phyloP scores from a whole-genome alignment of 768 basidiomycete genomes.

The Sporobolomyces pararoseus region DNA sequence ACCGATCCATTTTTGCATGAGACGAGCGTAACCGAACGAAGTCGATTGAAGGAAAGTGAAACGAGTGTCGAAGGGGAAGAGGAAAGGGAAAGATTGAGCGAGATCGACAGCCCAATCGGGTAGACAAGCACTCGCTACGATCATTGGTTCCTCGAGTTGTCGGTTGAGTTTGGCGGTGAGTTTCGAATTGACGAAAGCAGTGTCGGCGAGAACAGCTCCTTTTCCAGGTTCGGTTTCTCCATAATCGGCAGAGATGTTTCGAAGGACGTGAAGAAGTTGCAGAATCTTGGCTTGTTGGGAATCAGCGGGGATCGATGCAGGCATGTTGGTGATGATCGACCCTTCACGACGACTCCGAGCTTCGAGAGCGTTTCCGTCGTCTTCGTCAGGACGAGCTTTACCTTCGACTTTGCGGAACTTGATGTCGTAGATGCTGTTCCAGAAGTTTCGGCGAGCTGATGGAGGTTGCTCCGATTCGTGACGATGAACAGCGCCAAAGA shows the following conservation, averaged over 20 bases:
- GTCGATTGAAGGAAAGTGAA: constrained; percentile 97
- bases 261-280: constrained; percentile 78
- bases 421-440: constrained; percentile 85
- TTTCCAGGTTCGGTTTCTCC: constrained; percentile 10
- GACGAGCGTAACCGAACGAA: constrained; percentile 91
- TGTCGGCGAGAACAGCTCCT: constrained; percentile 58
- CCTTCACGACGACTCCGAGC: constrained; percentile 42
- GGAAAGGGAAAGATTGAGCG: constrained; percentile 93
- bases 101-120: constrained; percentile 97
- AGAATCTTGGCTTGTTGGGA: constrained; percentile 85
- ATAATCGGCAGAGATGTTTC: constrained; percentile 65
- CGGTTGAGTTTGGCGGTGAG: constrained; percentile 94
- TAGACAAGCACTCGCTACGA: constrained; percentile 93
- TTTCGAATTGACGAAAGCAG: constrained; percentile 95
- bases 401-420: constrained; percentile 90
- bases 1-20: constrained; percentile 91
- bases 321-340: constrained; percentile 61
- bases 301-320: constrained; percentile 78
- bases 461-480: constrained; percentile 59
- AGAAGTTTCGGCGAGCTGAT: constrained; percentile 48
- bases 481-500: constrained; percentile 94
- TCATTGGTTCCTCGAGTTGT: constrained; percentile 97
- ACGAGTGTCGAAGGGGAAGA: constrained; percentile 96
- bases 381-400: constrained; percentile 25
- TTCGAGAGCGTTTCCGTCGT: constrained; percentile 27